Base-by-base conservation (phyloP, 306 rosid species). In the Astragalus membranaceus region DNA sequence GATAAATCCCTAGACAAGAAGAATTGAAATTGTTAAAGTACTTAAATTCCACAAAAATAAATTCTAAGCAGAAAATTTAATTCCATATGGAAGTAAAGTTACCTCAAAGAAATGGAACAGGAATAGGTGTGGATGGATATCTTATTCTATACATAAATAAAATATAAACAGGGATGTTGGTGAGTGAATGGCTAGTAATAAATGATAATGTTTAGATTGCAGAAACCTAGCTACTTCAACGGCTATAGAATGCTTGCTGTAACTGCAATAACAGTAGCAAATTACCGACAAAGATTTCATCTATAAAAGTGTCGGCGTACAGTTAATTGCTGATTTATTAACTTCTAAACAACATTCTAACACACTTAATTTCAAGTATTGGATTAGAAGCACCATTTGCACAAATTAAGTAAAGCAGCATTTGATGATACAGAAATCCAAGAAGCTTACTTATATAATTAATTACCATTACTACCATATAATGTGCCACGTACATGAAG, bases 291-390 rank as follows among this genome's bases (percentile, higher is more conserved):
- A 5, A 59, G 17, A 30, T 71, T 75, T 72, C 82, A 72, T 17
- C 53, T 32, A 14, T 64, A 17, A 69, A 70, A 76, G 79, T 85
- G 93, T 88, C 90, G 93, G 93, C 81, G 88, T 36, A 59, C 8
- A 64, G 53, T 68, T 32, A 69, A 67, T 41, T 70, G 8, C 5
- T 62, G 49, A 58, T 74, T 67, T 43, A 50, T 67, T 43, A 50
- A 67, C 16, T 60, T 43, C 0, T 1, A 43, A 43, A 44, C 15
- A 65, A 75, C 75, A 48, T 75, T 64, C 55, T 37, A 7, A 33
- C 17, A 67, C 55, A 35, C 49, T 60, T n/a, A 3, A 32, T 67
- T 56, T 17, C 9, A 9, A 39, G 29, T 5, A 48, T 13, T 51
- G 23, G 12, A 61, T n/a, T 49, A 66, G 6, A 15, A 50, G 57